Base-by-base conservation (phyloP, 2,329 filamentous ascomycete genomes). In the Diaporthe australafricana region DNA sequence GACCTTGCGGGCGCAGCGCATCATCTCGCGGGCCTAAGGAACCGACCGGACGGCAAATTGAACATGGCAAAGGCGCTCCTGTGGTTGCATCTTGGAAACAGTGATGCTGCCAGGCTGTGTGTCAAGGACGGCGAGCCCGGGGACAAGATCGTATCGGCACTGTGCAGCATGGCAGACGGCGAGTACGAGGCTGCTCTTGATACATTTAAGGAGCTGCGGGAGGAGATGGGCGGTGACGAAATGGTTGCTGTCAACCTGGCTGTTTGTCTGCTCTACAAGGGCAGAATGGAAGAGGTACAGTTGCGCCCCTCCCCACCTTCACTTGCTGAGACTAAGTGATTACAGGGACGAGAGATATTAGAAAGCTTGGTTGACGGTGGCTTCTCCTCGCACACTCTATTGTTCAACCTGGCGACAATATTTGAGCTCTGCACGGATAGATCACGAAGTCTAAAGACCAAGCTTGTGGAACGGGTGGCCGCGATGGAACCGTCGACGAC, bases 381-480 rank as follows among this genome's bases (percentile, higher is more conserved):
- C 1, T 85, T 89, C 50, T 89, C 90, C 0, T 98, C 96, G 71
- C 91, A 93, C 74, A 93, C 93, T 0, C 83, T 98, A 2, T 89
- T 97, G 0, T 97, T 98, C 83, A 98, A 98, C 79, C 82, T 99
- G 16, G 91, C 92, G 14, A 98, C 96, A 0, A 90, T 98, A 77
- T 98, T 97, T 79, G 96, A 98, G 82, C 87, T 98, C 9, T 96
- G 93, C 79, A 95, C 93, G 0, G 95, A 98, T 77, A 88, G 89
- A 74, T 89, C 94, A 52, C 86, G 89, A 62, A 87, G 87, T 16
- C 82, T 93, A 76, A 98, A 98, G 85, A 81, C 89, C 38, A 85
- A 84, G 32, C 84, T 98, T 22, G 91, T 93, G 2, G 92, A 94
- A 77, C 88, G 87, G 66, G 86, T 96, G 22, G 92, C 94, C 1